phyloP scores from a whole-genome alignment of 805 yeast genomes.

The Starmera dryadoides region DNA sequence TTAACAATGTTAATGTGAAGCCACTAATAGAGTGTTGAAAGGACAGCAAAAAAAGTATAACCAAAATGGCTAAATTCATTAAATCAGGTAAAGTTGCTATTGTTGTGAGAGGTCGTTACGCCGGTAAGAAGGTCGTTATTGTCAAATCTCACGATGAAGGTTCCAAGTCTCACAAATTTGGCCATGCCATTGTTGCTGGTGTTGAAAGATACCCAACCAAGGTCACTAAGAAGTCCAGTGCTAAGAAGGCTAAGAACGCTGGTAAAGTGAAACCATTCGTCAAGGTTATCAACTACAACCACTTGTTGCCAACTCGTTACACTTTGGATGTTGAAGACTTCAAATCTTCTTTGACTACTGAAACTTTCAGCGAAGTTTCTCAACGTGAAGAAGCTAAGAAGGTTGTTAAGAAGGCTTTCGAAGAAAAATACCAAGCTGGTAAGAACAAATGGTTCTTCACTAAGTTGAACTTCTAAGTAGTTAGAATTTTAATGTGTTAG shows the following conservation, averaged over 20 bases:
- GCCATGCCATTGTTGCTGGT: conserved; percentile 99
- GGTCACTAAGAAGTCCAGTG: conserved; percentile 92
- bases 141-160: conserved; percentile 98
- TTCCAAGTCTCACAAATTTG: conserved; percentile 97
- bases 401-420: conserved; percentile 97
- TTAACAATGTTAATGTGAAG: no score
- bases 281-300: conserved; percentile 99
- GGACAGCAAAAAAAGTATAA: neutral
- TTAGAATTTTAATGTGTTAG: neutral
- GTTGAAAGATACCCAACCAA: conserved; percentile 97
- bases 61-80: conserved; percentile 93
- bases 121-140: conserved; percentile 99
- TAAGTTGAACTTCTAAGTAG: conserved; percentile 76
- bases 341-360: conserved; percentile 87
- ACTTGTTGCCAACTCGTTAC: conserved; percentile 99
- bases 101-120: conserved; percentile 99
- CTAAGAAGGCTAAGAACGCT: conserved; percentile 95
- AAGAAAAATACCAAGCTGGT: conserved; percentile 99
- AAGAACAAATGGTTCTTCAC: conserved; percentile 99
- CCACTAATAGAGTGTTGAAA: neutral
- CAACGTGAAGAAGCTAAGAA: conserved; percentile 99
- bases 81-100: conserved; percentile 96
- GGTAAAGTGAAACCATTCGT: conserved; percentile 98
- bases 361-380: conserved; percentile 94
- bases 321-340: conserved; percentile 93